Conservation (phyloP, 2,329 filamentous ascomycete genomes). For the Ophiostoma tasmaniense region DNA sequence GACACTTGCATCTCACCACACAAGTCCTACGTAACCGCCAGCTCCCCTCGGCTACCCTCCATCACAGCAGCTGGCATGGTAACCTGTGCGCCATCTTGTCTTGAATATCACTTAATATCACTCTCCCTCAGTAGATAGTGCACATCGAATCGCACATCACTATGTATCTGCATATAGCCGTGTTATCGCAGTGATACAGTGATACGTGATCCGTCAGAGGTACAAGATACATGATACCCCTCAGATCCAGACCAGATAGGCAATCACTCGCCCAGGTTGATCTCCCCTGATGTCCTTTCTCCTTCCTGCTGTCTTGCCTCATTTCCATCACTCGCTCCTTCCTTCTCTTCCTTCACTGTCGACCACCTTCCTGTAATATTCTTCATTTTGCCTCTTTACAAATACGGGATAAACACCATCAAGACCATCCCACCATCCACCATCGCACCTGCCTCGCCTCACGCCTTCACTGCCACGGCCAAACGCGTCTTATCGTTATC, state of each 20-base stretch:
- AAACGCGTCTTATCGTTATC: slow-evolving; percentile 1
- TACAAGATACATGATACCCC: neutral
- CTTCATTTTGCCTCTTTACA: neutral
- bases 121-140: neutral
- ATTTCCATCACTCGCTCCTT: neutral
- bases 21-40: neutral
- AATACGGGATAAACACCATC: neutral
- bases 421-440: neutral
- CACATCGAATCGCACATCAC: neutral
- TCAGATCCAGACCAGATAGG: neutral
- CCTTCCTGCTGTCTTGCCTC: neutral
- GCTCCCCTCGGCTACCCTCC: slow-evolving; percentile 1
- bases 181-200: neutral
- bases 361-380: neutral
- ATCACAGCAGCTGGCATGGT: neutral
- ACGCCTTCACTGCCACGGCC: neutral
- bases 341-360: neutral
- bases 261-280: neutral
- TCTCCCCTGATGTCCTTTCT: neutral
- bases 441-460: neutral
- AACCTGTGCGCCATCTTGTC: neutral
- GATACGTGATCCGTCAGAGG: neutral
- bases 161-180: neutral
- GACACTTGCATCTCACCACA: neutral
- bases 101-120: neutral